These are phyloP conservation scores for Trametes villosa DNA, from an alignment of 768 basidiomycete species.

Conservation along the genomic window DNA sequence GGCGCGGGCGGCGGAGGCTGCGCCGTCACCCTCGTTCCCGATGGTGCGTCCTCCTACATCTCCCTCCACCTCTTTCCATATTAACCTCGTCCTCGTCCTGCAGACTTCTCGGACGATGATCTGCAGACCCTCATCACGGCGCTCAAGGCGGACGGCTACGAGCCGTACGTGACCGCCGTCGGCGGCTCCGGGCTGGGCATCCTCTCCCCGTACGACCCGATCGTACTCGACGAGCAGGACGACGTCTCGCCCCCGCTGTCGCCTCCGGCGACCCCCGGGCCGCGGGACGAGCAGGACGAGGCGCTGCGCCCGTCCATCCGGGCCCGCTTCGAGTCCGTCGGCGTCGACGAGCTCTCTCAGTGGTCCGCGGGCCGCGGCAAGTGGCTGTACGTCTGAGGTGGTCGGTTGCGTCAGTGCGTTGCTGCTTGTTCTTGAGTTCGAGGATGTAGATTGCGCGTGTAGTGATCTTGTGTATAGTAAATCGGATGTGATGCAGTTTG, in stretches of 20 bases:
- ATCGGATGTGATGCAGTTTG: too few species aligned
- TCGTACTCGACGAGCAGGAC: background rate
- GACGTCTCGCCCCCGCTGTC: constrained; percentile 25
- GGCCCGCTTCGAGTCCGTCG: constrained; percentile 48
- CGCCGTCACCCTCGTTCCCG: constrained; percentile 92
- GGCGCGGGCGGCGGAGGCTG: constrained; percentile 99
- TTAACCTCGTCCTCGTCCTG: background rate
- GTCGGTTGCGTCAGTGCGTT: background rate
- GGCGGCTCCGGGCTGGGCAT: constrained; percentile 94
- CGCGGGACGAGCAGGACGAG: constrained; percentile 4
- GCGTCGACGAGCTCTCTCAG: constrained; percentile 46
- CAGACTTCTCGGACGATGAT: constrained; percentile 70
- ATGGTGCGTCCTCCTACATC: constrained; percentile 61
- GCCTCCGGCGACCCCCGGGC: constrained; percentile 35
- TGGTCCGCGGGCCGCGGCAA: constrained; percentile 60
- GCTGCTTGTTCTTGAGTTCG: background rate
- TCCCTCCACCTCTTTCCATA: background rate
- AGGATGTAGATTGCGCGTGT: too few species aligned
- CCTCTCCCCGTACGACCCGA: constrained; percentile 53
- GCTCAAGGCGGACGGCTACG: constrained; percentile 68
- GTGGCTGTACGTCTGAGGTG: constrained; percentile 64
- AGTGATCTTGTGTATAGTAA: too few species aligned
- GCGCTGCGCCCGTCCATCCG: constrained; percentile 30
- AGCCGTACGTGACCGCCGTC: constrained; percentile 88
- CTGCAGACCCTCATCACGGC: constrained; percentile 62